A percentile compares a stretch with the other conserved stretches of the same genome.
Evolutionary conservation across 1,284 basidiomycete species (phyloP).

Genomic region (Heterobasidion occidentale): DNA sequence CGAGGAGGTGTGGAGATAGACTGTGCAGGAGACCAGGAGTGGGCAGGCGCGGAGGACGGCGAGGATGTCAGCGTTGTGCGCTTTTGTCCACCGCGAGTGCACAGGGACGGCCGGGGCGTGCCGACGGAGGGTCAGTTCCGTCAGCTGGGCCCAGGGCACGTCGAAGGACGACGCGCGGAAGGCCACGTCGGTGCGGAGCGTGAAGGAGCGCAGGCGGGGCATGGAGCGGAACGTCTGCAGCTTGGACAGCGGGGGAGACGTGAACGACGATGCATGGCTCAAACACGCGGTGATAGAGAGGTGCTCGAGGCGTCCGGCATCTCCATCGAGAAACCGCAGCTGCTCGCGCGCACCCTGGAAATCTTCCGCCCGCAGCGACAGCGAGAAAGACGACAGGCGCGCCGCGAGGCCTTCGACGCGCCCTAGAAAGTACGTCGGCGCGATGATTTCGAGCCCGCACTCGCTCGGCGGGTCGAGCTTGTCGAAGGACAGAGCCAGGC

Average conservation of each 20-base stretch:
- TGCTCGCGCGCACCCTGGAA: not conserved
- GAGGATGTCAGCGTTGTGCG: too few species aligned
- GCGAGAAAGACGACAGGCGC: not conserved
- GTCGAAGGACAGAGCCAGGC: not conserved
- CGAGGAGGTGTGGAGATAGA: too few species aligned
- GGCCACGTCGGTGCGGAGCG: not conserved
- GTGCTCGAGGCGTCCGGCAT: not conserved
- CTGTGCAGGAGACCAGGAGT: too few species aligned
- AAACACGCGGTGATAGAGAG: not conserved
- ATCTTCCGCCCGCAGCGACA: not conserved
- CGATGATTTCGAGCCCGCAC: not conserved
- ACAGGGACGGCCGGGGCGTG: not conserved
- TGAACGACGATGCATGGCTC: not conserved
- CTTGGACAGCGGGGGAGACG: not conserved
- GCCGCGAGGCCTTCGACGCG: not conserved
- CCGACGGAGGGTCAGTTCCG: not conserved
- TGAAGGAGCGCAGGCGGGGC: not conserved
- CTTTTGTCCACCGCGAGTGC: too few species aligned
- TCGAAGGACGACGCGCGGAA: not conserved
- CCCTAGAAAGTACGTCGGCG: not conserved
- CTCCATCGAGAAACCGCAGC: not conserved
- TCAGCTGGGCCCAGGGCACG: not conserved
- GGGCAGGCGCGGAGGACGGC: too few species aligned
- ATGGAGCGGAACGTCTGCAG: not conserved
- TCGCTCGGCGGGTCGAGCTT: not conserved